Evolutionary conservation across 495 filamentous ascomycete species (phyloP).

Genomic region (Neurospora terricola): DNA sequence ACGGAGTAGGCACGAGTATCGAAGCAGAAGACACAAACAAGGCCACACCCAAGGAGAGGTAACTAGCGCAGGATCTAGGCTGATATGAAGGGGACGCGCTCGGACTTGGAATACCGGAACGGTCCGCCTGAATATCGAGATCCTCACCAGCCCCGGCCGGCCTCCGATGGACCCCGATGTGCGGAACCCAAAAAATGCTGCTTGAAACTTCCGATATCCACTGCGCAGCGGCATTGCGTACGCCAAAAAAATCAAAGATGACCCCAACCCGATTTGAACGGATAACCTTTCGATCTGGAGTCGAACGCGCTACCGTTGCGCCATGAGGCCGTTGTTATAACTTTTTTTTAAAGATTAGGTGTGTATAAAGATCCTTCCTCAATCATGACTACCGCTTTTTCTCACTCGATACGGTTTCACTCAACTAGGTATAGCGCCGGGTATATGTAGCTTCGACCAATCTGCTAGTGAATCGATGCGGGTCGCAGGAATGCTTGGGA

Average conservation of each 20-base stretch:
- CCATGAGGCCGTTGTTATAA: conserved; percentile 1
- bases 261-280: conserved; percentile 8
- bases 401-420: no score
- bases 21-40: neutral
- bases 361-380: neutral
- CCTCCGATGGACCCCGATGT: neutral
- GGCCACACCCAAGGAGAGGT: neutral
- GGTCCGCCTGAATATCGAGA: neutral
- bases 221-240: neutral
- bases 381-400: no score
- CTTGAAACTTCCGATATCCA: neutral
- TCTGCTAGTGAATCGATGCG: no score
- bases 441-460: no score
- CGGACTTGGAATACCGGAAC: neutral
- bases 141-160: neutral
- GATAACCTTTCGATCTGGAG: conserved; percentile 39
- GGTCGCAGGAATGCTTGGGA: no score
- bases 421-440: no score
- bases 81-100: neutral
- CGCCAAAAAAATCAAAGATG: neutral
- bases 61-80: neutral
- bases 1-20: neutral
- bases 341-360: neutral
- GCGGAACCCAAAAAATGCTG: neutral
- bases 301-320: conserved; percentile 38